phyloP scores from a whole-genome alignment of 768 basidiomycete genomes.

The Tephrocybe sp. region DNA sequence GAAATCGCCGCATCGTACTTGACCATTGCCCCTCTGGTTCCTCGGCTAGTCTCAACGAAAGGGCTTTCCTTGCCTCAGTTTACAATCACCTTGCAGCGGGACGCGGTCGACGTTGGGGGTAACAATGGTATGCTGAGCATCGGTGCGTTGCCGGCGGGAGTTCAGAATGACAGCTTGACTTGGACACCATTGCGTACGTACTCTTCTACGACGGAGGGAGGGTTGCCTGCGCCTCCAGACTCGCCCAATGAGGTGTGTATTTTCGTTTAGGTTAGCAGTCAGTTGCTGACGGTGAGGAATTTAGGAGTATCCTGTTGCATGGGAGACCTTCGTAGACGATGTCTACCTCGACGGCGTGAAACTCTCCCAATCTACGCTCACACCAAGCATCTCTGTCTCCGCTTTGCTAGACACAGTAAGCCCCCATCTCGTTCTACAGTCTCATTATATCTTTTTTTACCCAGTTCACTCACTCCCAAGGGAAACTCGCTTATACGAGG shows the following conservation, averaged over 20 bases:
- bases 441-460: background rate
- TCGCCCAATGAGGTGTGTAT: constrained; percentile 54
- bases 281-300: constrained; percentile 8
- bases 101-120: constrained; percentile 64
- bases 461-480: constrained; percentile 34
- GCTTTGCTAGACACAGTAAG: constrained; percentile 72
- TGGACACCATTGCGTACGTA: constrained; percentile 64
- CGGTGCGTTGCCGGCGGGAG: constrained; percentile 56
- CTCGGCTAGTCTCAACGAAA: constrained; percentile 39
- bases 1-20: constrained; percentile 39
- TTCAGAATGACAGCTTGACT: constrained; percentile 47
- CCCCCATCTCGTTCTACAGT: constrained; percentile 2
- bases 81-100: constrained; percentile 63
- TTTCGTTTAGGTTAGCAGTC: background rate
- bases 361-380: constrained; percentile 54
- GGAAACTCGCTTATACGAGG: constrained; percentile 79
- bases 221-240: constrained; percentile 51
- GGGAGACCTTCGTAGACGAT: constrained; percentile 72
- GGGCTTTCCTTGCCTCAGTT: constrained; percentile 45
- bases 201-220: constrained; percentile 51
- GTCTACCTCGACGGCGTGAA: constrained; percentile 66
- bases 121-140: constrained; percentile 64
- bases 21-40: constrained; percentile 41
- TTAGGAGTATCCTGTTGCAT: constrained; percentile 60
- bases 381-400: constrained; percentile 50